These are phyloP conservation scores for Aspergillus luchuensis DNA, from an alignment of 2,329 filamentous ascomycete genomes.

Conservation along the genomic window DNA sequence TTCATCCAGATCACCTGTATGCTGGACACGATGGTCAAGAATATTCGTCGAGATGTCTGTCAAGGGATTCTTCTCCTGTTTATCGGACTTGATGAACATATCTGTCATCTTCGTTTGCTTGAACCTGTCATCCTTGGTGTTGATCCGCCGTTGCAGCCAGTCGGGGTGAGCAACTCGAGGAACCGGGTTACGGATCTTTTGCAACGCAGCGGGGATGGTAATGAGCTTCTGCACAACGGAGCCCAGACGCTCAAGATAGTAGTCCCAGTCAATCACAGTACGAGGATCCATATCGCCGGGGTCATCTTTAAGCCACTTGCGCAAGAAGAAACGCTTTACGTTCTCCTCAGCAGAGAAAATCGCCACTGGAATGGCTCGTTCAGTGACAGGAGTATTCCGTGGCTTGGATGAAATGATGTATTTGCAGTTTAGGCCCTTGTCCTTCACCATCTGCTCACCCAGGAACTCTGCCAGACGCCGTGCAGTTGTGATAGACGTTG, in stretches of 20 bases:
- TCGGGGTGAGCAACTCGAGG: conserved; percentile 92
- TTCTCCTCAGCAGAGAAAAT: conserved; percentile 94
- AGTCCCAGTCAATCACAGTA: conserved; percentile 90
- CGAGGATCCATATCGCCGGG: conserved; percentile 88
- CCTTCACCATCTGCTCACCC: conserved; percentile 98
- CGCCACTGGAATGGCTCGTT: conserved; percentile 89
- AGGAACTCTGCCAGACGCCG: conserved; percentile 93
- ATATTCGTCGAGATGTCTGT: conserved; percentile 70
- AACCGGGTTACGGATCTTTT: conserved; percentile 92
- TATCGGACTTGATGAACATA: conserved; percentile 64
- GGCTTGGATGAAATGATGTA: conserved; percentile 94
- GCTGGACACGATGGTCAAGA: conserved; percentile 57
- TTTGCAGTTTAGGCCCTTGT: conserved; percentile 98
- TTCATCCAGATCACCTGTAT: conserved; percentile 75
- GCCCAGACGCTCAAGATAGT: conserved; percentile 92
- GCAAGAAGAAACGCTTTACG: conserved; percentile 84
- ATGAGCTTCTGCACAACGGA: conserved; percentile 99
- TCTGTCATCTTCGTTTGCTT: conserved; percentile 99
- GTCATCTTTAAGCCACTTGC: conserved; percentile 95
- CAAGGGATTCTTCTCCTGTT: conserved; percentile 64
- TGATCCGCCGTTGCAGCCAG: conserved; percentile 92
- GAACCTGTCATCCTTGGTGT: conserved; percentile 93
- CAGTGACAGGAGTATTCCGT: conserved; percentile 87
- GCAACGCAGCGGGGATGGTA: conserved; percentile 93
- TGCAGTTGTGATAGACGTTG: conserved; percentile 98